Conservation (phyloP, 108 stramenopile species). For the Mayamaea pseudoterrestris region DNA sequence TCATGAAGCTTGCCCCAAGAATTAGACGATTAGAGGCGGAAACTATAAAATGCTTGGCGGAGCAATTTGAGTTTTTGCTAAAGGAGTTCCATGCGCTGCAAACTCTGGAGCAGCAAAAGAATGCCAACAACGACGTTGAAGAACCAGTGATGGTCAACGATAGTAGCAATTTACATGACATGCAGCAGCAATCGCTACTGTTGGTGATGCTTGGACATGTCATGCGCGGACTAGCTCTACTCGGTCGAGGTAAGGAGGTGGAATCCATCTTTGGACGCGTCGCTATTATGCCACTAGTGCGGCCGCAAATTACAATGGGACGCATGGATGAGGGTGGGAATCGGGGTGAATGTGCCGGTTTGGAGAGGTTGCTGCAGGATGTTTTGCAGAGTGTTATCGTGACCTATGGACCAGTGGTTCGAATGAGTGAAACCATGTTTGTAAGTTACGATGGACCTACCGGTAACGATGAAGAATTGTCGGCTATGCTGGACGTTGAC, state of each 20-base stretch:
- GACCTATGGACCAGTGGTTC: conserved; percentile 51
- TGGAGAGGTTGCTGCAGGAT: conserved; percentile 59
- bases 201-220: conserved; percentile 59
- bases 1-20: conserved; percentile 73
- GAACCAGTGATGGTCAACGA: too few species aligned
- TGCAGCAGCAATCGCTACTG: conserved; percentile 15
- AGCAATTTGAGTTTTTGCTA: conserved; percentile 46
- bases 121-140: conserved; percentile 6
- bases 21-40: conserved; percentile 72
- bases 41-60: conserved; percentile 29
- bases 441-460: conserved; percentile 8
- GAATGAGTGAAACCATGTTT: conserved; percentile 62
- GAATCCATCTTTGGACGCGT: conserved; percentile 77
- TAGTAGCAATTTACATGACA: too few species aligned
- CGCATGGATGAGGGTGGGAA: conserved; percentile 77
- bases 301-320: conserved; percentile 75
- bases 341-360: conserved; percentile 80
- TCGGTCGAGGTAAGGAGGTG: conserved; percentile 62
- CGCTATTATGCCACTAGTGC: conserved; percentile 80
- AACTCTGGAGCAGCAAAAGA: conserved; percentile 8
- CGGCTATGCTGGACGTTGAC: conserved; percentile 46
- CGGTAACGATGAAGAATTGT: background rate
- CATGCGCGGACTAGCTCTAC: conserved; percentile 60
- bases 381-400: conserved; percentile 36
- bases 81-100: conserved; percentile 33